Conservation (phyloP, 2,329 filamentous ascomycete genomes). For the Verticillium zaregamsianum region DNA sequence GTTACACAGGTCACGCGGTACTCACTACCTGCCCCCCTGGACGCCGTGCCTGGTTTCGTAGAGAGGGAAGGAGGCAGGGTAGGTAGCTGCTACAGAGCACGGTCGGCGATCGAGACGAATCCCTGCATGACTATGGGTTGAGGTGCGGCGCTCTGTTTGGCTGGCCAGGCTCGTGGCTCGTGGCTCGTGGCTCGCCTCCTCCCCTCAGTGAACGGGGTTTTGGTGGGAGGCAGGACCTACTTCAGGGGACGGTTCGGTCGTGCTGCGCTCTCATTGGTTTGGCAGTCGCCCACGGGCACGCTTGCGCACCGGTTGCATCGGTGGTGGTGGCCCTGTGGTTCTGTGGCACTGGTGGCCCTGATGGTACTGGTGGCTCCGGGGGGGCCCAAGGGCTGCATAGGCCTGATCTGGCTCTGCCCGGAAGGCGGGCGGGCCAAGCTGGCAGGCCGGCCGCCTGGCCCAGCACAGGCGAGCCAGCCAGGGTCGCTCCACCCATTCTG, state of each 20-base stretch:
- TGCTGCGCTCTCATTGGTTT: background rate
- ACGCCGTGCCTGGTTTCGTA: background rate
- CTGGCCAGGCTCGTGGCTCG: background rate
- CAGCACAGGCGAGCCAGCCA: background rate
- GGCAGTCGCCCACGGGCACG: background rate
- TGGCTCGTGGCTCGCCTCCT: background rate
- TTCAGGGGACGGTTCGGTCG: background rate
- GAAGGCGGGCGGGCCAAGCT: background rate
- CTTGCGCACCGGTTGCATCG: background rate
- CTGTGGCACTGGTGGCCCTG: background rate
- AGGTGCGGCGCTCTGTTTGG: background rate
- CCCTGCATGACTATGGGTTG: background rate
- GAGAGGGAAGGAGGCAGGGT: background rate
- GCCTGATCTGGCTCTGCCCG: background rate
- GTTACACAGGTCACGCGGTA: background rate
- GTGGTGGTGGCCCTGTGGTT: background rate
- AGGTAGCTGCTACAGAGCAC: background rate
- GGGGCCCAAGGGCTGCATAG: background rate
- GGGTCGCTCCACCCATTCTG: background rate
- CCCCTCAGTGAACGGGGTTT: background rate
- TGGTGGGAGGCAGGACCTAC: background rate
- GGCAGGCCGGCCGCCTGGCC: background rate
- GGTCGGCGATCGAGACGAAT: background rate
- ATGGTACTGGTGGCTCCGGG: background rate
- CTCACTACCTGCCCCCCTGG: background rate